A percentile compares a stretch with the other conserved stretches of the same genome.
phyloP scores from a whole-genome alignment of 306 rosid genomes.

The Abrus precatorius region DNA sequence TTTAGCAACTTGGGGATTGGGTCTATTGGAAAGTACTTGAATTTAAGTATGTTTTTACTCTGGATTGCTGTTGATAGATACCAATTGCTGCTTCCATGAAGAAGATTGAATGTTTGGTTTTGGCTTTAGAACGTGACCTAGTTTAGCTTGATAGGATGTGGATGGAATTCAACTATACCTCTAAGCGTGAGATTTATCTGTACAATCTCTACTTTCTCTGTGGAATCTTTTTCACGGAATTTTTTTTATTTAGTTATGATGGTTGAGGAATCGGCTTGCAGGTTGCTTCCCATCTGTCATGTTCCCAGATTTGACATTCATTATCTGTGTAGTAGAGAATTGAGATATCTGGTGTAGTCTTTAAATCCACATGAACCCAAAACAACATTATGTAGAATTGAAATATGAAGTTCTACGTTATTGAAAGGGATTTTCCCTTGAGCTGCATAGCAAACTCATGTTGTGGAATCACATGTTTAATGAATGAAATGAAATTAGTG shows the following conservation, averaged over 20 bases:
- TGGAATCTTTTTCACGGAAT: slow-evolving; percentile 30
- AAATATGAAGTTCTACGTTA: slow-evolving; percentile 23
- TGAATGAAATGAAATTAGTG: slow-evolving; percentile 37
- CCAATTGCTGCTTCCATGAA: slow-evolving; percentile 15
- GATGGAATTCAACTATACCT: slow-evolving; percentile 23
- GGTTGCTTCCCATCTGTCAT: slow-evolving; percentile 19
- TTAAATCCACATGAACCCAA: slow-evolving; percentile 17
- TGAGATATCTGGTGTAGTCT: slow-evolving; percentile 22
- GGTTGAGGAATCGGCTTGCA: slow-evolving; percentile 2
- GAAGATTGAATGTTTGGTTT: slow-evolving; percentile 42
- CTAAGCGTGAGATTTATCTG: slow-evolving; percentile 2
- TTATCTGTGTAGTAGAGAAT: slow-evolving; percentile 15
- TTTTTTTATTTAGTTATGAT: not conserved
- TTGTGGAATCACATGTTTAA: slow-evolving; percentile 28
- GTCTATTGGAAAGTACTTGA: slow-evolving; percentile 21
- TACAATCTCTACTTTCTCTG: slow-evolving; percentile 30
- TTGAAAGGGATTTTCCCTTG: slow-evolving; percentile 22
- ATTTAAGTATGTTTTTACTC: slow-evolving; percentile 7
- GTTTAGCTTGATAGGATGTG: slow-evolving; percentile 34
- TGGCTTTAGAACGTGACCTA: slow-evolving; percentile 35
- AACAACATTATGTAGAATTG: slow-evolving; percentile 17
- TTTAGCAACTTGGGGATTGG: slow-evolving; percentile 28
- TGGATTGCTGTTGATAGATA: not conserved
- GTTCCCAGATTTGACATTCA: slow-evolving; percentile 39
- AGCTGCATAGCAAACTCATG: slow-evolving; percentile 38